Evolutionary conservation across 176 grass and related monocot genomes (phyloP).

Genomic region (Zea luxurians): DNA sequence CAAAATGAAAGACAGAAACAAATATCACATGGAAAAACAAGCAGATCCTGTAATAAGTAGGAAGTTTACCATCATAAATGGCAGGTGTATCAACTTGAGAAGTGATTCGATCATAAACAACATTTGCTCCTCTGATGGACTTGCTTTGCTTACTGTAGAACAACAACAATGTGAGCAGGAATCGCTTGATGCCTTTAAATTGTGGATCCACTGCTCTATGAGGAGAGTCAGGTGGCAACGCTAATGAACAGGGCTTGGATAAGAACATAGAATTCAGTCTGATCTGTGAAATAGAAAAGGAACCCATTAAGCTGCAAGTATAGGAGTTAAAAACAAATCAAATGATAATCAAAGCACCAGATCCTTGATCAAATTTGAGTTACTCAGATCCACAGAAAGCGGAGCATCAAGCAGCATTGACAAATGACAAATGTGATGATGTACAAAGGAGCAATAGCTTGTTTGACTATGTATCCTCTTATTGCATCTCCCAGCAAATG

Average conservation of each 20-base stretch:
- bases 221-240: conserved; percentile 77
- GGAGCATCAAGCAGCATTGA: background rate
- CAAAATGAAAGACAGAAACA: background rate
- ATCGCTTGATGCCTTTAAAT: conserved; percentile 60
- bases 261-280: conserved; percentile 83
- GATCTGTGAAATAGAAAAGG: conserved; percentile 54
- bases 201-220: conserved; percentile 73
- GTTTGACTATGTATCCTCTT: background rate
- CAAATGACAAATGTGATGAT: background rate
- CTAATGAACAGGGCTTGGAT: conserved; percentile 88
- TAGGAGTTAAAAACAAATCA: background rate
- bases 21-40: conserved; percentile 17
- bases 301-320: background rate
- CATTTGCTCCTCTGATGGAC: conserved; percentile 89
- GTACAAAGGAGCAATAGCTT: conserved; percentile 13
- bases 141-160: conserved; percentile 99
- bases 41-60: background rate
- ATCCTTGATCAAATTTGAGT: background rate
- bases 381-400: conserved; percentile 5
- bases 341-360: background rate
- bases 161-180: conserved; percentile 74
- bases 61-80: conserved; percentile 83
- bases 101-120: conserved; percentile 75
- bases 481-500: conserved; percentile 23
- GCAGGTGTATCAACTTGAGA: conserved; percentile 75